Percentiles rank a stretch among this genome's conserved stretches.
phyloP scores from a whole-genome alignment of 1,284 basidiomycete genomes.

The Cryptococcus sp. region DNA sequence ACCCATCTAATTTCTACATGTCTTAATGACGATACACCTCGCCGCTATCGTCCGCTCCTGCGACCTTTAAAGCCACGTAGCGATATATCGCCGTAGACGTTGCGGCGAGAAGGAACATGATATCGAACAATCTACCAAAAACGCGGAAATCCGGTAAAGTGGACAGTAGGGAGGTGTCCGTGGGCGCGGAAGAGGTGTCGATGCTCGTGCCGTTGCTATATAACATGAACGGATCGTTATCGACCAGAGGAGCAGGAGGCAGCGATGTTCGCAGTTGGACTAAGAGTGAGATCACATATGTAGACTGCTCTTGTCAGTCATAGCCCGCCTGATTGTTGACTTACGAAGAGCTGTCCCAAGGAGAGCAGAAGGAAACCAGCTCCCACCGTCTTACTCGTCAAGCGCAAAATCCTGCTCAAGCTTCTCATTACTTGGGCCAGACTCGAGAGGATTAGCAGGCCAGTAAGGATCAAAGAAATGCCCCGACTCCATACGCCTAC shows the following conservation, averaged over 20 bases:
- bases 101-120: conserved; percentile 49
- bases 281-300: conserved; percentile 52
- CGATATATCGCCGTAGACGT: conserved; percentile 38
- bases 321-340: conserved; percentile 11
- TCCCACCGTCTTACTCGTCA: conserved; percentile 51
- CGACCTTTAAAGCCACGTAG: conserved; percentile 46
- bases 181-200: neutral
- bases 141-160: conserved; percentile 52
- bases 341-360: conserved; percentile 51
- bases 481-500: conserved; percentile 46
- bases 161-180: conserved; percentile 40
- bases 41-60: conserved; percentile 24
- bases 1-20: neutral
- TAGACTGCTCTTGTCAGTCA: conserved; percentile 32
- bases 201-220: conserved; percentile 4
- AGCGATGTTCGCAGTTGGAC: conserved; percentile 51
- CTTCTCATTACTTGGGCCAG: conserved; percentile 51
- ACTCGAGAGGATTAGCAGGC: conserved; percentile 47
- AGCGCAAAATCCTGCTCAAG: conserved; percentile 45
- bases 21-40: conserved; percentile 20
- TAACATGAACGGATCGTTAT: conserved; percentile 16
- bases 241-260: conserved; percentile 32
- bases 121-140: conserved; percentile 53
- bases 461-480: conserved; percentile 51
- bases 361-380: conserved; percentile 50